Conservation (phyloP, 2,329 filamentous ascomycete genomes). For the Colletotrichum sp. region DNA sequence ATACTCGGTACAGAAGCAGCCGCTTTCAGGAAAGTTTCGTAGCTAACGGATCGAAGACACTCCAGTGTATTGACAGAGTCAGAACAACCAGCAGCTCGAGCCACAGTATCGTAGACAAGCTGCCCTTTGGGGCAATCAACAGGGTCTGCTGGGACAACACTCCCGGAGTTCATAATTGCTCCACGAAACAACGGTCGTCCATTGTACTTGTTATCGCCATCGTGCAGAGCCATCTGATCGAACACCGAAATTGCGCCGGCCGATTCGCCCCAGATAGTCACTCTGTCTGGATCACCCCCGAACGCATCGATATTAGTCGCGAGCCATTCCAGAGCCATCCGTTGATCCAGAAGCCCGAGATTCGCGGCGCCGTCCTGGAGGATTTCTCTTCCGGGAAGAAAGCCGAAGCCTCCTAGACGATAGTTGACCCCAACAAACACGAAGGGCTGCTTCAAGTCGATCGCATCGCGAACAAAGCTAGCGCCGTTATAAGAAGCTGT, state of each 20-base stretch:
- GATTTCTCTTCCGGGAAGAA: constrained; percentile 72
- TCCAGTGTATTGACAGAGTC: constrained; percentile 60
- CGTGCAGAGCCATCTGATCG: constrained; percentile 77
- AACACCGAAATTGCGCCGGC: constrained; percentile 76
- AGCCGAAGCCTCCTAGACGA: constrained; percentile 76
- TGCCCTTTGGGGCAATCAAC: constrained; percentile 73
- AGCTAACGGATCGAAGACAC: constrained; percentile 68
- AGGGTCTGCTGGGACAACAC: constrained; percentile 62
- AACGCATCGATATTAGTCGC: constrained; percentile 79
- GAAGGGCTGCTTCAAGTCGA: constrained; percentile 64
- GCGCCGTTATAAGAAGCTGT: constrained; percentile 58
- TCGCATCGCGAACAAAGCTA: constrained; percentile 48
- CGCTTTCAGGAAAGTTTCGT: constrained; percentile 67
- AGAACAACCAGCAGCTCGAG: constrained; percentile 66
- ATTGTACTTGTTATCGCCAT: constrained; percentile 76
- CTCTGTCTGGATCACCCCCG: constrained; percentile 78
- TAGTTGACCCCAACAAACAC: constrained; percentile 83
- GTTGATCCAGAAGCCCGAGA: constrained; percentile 75
- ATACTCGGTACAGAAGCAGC: constrained; percentile 74
- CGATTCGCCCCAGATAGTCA: constrained; percentile 81
- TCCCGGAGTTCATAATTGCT: constrained; percentile 80
- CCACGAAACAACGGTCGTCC: constrained; percentile 76
- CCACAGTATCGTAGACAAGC: constrained; percentile 66
- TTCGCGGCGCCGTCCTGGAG: constrained; percentile 72
- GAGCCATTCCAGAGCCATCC: constrained; percentile 76